phyloP scores from a whole-genome alignment of 805 yeast genomes.

The Metschnikowia hibisci region DNA sequence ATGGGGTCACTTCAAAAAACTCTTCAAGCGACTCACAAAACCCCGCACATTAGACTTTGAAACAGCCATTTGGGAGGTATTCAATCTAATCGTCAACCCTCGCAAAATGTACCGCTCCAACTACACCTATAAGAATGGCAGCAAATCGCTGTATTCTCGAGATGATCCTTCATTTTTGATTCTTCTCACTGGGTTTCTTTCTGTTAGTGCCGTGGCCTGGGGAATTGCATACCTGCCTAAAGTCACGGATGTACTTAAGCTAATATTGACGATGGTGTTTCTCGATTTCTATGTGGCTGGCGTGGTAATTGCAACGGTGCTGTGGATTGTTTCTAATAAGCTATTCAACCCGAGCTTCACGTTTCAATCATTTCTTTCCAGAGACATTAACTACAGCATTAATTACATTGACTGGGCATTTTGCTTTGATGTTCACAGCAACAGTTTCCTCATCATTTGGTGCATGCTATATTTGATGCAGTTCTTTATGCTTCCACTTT shows the following conservation, averaged over 20 bases:
- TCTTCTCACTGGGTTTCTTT: slow-evolving; percentile 60
- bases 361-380: slow-evolving; percentile 10
- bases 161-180: slow-evolving; percentile 90
- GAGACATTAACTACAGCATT: slow-evolving; percentile 18
- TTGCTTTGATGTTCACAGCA: slow-evolving; percentile 92
- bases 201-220: slow-evolving; percentile 83
- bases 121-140: slow-evolving; percentile 64
- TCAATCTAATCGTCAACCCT: slow-evolving; percentile 69
- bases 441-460: slow-evolving; percentile 47
- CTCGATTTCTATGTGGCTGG: slow-evolving; percentile 79
- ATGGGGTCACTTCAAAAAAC: slow-evolving; percentile 25
- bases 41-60: slow-evolving; percentile 88
- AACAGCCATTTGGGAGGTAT: slow-evolving; percentile 89
- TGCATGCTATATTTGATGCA: slow-evolving; percentile 28
- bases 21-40: slow-evolving; percentile 43
- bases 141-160: slow-evolving; percentile 73
- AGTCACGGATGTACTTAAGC: slow-evolving; percentile 54
- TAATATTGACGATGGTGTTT: slow-evolving; percentile 78
- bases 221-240: slow-evolving; percentile 76
- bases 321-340: slow-evolving; percentile 69
- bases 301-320: slow-evolving; percentile 59
- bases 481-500: slow-evolving; percentile 51
- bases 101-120: slow-evolving; percentile 76
- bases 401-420: slow-evolving; percentile 81
- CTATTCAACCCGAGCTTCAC: slow-evolving; percentile 42